Evolutionary conservation across 192 early-diverging fungal species (phyloP).

Genomic region (Phlyctochytrium planicorne): DNA sequence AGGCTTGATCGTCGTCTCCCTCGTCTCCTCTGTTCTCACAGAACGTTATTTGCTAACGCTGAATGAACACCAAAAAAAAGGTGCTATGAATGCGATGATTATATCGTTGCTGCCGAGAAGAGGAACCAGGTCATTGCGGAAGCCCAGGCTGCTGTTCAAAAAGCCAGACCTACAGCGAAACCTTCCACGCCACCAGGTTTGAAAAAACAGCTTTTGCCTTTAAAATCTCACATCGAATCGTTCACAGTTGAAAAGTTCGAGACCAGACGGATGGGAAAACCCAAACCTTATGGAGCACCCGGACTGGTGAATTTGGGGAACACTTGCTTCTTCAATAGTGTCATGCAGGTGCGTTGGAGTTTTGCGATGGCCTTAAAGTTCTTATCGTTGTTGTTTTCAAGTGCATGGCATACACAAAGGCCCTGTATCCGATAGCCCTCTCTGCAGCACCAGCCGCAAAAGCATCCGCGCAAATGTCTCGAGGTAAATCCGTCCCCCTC

Average conservation of each 20-base stretch:
- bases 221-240: not conserved
- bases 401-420: conserved; percentile 36
- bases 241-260: not conserved
- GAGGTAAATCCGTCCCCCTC: not conserved
- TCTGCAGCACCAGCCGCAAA: not conserved
- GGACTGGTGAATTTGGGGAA: conserved; percentile 74
- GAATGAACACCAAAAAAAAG: no score
- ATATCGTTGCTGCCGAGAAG: conserved; percentile 12
- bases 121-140: conserved; percentile 27
- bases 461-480: not conserved
- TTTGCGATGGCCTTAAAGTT: not conserved
- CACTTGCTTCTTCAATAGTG: conserved; percentile 80
- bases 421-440: conserved; percentile 10
- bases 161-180: not conserved
- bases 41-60: conserved; percentile 17
- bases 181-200: not conserved
- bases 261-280: conserved; percentile 7
- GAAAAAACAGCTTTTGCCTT: not conserved
- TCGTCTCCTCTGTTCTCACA: not conserved
- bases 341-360: conserved; percentile 52
- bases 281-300: conserved; percentile 25
- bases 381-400: not conserved
- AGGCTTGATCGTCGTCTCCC: not conserved
- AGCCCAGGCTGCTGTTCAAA: not conserved
- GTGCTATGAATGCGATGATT: conserved; percentile 43